Evolutionary conservation across 2,329 filamentous ascomycete genomes (phyloP), one percentile per base, ranked within the genome.

Genomic region (Cercospora berteroae): DNA sequence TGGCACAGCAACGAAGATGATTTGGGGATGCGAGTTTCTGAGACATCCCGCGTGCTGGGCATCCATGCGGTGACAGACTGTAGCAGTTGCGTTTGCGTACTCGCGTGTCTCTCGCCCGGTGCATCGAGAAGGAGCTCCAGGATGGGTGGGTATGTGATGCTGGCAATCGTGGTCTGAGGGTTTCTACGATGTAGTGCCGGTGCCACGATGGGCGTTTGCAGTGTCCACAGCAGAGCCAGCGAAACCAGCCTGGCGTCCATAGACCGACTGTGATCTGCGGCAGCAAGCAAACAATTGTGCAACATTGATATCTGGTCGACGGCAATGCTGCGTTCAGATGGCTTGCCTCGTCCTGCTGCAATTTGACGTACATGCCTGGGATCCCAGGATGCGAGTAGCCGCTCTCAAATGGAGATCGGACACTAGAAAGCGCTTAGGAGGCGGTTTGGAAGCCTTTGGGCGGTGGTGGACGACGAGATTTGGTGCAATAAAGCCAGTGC

Each of bases 261-360:
- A 67, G 60, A 69, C 63, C 59, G 56, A 58, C 48, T 39, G 56
- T 58, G 65, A 70, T 66, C 63, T 68, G 63, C 70, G 62, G 70
- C 65, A 58, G 48, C 33, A 56, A 69, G 70, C 69, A 72, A 72
- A 72, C 70, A 71, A 72, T 66, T 68, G 67, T 72, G 63, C 69
- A 63, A 72, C 66, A 36, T 50, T 20, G 57, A 66, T 66, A 23
- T 62, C 36, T 67, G 68, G 65, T 66, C 50, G 63, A 63, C n/a
- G 66, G 57, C 56, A 50, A 65, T 50, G 67, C 62, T 67, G 60
- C 65, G 55, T 50, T 66, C 63, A 27, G 39, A 62, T 66, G 69
- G 69, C 65, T 67, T 67, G 67, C 69, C 52, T 63, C 66, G 60
- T 42, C 39, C 25, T 60, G 67, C 63, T 66, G 69, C 67, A 67